Evolutionary conservation across 306 rosid species (phyloP).

Genomic region (Gastrolobium bilobum): DNA sequence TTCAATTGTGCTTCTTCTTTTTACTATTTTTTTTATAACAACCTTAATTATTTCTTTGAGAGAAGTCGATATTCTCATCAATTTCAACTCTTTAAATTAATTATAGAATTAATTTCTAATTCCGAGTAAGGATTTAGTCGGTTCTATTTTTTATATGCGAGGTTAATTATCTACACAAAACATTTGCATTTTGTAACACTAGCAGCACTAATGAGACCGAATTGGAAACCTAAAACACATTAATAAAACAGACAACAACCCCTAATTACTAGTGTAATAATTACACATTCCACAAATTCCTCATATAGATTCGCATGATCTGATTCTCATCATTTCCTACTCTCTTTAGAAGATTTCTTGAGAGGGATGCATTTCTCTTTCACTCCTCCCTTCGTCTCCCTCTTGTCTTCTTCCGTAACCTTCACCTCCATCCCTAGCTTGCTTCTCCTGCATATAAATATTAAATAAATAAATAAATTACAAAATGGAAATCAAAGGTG

Average conservation of each 20-base stretch:
- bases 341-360: conserved; percentile 62
- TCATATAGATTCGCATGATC: neutral
- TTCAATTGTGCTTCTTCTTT: too few species aligned
- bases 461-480: neutral
- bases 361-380: conserved; percentile 76
- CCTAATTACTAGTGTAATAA: neutral
- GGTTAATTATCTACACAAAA: neutral
- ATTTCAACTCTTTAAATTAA: too few species aligned
- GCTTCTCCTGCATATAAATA: conserved; percentile 51
- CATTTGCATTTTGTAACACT: too few species aligned
- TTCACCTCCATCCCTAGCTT: conserved; percentile 52
- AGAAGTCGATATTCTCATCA: too few species aligned
- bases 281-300: neutral
- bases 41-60: too few species aligned
- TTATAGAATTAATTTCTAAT: too few species aligned
- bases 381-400: conserved; percentile 42
- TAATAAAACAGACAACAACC: neutral
- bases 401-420: conserved; percentile 45
- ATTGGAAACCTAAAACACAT: neutral
- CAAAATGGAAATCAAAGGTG: neutral
- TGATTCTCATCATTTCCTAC: conserved; percentile 52
- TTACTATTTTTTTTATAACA: too few species aligned
- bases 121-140: too few species aligned
- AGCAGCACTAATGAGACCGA: neutral
- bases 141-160: neutral